A percentile compares a stretch with the other conserved stretches of the same genome.
Evolutionary conservation across 192 early-diverging fungal genomes (phyloP).

Genomic region (Backusella westeae): DNA sequence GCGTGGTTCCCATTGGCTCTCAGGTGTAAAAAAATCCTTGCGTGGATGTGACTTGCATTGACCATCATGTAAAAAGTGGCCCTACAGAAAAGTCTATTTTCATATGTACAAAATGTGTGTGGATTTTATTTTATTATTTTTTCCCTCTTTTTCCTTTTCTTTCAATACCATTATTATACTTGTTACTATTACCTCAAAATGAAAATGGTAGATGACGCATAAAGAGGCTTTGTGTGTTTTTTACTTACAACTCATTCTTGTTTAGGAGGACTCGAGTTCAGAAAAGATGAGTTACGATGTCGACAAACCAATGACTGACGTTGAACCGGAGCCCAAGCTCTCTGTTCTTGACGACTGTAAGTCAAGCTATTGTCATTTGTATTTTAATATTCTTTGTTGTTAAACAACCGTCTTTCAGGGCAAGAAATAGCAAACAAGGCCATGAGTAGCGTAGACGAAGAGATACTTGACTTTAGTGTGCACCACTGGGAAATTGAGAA

Average conservation of each 20-base stretch:
- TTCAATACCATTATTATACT: not conserved
- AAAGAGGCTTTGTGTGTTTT: not conserved
- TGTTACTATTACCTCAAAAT: not conserved
- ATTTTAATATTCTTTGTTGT: no score
- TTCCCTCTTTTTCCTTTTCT: not conserved
- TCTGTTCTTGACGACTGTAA: conserved; percentile 24
- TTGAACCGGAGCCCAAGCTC: not conserved
- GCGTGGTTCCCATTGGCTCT: no score
- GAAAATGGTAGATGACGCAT: not conserved
- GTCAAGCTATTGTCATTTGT: not conserved
- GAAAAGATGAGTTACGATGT: conserved; percentile 5
- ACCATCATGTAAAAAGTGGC: no score
- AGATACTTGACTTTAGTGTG: conserved; percentile 5
- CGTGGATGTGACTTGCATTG: no score
- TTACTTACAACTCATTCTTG: not conserved
- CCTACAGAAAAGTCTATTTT: not conserved
- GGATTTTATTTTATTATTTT: not conserved
- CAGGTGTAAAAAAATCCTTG: no score
- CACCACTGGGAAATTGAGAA: conserved; percentile 3
- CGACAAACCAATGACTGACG: conserved; percentile 17
- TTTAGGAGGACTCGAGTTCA: conserved; percentile 1
- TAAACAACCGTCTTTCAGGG: not conserved
- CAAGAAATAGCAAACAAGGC: conserved; percentile 5
- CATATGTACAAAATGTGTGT: not conserved
- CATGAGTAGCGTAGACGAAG: not conserved